Evolutionary conservation across 192 early-diverging fungal genomes (phyloP).

Genomic region (Dissophora ornata): DNA sequence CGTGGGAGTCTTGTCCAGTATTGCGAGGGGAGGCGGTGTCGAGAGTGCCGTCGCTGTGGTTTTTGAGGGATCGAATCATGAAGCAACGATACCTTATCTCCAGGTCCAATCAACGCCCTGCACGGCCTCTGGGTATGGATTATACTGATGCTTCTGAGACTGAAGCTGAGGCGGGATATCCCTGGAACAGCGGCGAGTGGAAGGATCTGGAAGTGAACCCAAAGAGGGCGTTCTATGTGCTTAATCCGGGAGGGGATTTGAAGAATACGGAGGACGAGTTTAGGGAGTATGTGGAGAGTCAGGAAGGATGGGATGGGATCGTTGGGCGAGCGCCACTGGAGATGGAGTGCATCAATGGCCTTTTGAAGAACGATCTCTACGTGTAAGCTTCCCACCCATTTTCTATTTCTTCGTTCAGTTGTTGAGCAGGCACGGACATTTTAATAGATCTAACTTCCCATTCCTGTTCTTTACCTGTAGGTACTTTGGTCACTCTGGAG

Average conservation of each 20-base stretch:
- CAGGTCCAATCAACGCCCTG: too few species aligned
- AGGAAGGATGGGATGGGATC: constrained; percentile 77
- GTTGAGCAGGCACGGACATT: too few species aligned
- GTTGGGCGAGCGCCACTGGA: constrained; percentile 75
- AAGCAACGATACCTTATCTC: constrained; percentile 42
- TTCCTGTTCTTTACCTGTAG: too few species aligned
- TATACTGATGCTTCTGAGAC: too few species aligned
- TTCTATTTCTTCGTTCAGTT: too few species aligned
- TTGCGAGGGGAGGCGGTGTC: constrained; percentile 79
- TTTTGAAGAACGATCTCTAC: constrained; percentile 63
- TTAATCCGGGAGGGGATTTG: constrained; percentile 94
- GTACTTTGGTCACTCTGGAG: constrained; percentile 96
- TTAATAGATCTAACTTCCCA: too few species aligned
- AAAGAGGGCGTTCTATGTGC: constrained; percentile 76
- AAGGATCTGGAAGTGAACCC: constrained; percentile 58
- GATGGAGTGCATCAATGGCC: constrained; percentile 67
- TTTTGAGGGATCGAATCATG: constrained; percentile 73
- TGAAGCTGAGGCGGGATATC: neutral
- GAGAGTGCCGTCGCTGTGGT: constrained; percentile 81
- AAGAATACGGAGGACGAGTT: constrained; percentile 84
- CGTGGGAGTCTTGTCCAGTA: constrained; percentile 89
- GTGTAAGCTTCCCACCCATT: constrained; percentile 51
- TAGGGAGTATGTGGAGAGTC: constrained; percentile 62
- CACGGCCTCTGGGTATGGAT: too few species aligned
- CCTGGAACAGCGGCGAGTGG: constrained; percentile 28